Percentiles rank a stretch among this genome's conserved stretches.
phyloP scores from a whole-genome alignment of 140 eudicot genomes.

The Flaveria floridana region DNA sequence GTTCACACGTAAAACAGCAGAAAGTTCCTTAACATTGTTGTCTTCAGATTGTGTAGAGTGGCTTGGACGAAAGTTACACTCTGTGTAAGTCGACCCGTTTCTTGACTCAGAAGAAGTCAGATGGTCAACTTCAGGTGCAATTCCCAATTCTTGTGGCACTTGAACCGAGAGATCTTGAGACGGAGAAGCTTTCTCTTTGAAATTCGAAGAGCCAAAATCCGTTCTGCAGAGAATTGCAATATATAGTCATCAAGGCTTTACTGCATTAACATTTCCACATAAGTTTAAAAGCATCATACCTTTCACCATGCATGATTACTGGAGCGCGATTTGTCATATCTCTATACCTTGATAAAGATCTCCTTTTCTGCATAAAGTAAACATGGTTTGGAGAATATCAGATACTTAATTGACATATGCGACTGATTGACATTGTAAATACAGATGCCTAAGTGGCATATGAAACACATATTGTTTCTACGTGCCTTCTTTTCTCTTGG shows the following conservation, averaged over 20 bases:
- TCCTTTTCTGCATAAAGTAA: constrained; percentile 55
- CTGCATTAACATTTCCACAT: constrained; percentile 7
- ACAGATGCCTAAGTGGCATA: constrained; percentile 2
- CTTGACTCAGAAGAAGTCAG: constrained; percentile 46
- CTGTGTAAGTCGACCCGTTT: constrained; percentile 52
- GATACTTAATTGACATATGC: constrained; percentile 5
- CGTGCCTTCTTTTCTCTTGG: constrained; percentile 62
- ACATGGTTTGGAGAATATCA: constrained; percentile 1
- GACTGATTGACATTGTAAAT: background rate
- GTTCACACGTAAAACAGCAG: constrained; percentile 32
- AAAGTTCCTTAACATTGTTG: constrained; percentile 43
- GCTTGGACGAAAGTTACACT: constrained; percentile 57
- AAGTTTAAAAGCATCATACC: constrained; percentile 42
- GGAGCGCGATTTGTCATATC: constrained; percentile 43
- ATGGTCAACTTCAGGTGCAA: constrained; percentile 51
- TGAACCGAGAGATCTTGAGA: constrained; percentile 46
- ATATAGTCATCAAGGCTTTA: constrained; percentile 13
- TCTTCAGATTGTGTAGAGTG: constrained; percentile 48
- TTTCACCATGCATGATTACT: constrained; percentile 39
- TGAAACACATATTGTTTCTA: constrained; percentile 53
- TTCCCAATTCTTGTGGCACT: constrained; percentile 40
- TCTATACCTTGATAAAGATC: constrained; percentile 48
- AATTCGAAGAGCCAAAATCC: constrained; percentile 40
- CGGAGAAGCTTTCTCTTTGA: constrained; percentile 42
- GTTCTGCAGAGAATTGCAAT: constrained; percentile 43